Base-by-base conservation (phyloP, 2,329 filamentous ascomycete genomes). In the Hypoxylon sp. region DNA sequence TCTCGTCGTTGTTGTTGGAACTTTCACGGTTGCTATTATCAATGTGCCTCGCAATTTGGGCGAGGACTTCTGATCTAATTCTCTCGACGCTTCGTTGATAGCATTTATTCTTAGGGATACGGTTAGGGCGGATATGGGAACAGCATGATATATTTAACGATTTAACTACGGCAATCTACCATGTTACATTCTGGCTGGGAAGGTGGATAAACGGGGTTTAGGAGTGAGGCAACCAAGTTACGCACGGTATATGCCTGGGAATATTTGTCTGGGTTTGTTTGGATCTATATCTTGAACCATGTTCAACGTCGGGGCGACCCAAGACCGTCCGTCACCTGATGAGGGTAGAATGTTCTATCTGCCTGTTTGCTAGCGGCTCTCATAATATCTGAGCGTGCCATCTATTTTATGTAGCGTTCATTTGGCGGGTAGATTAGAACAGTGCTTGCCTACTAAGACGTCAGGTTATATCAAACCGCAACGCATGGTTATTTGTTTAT, bases 181-280 rank as follows among this genome's bases (percentile, higher is more conserved):
- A 48, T 41, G 5, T 57, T 57, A 30, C 38, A 60, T 51, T 63
- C 52, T 61, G 50, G 63, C 13, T 48, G 50, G 66, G 63, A 17
- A 43, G 36, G 43, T 17, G 59, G 58, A 63, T 66, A 63, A 53
- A 68, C 14, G 63, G 63, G 67, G 55, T 66, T 66, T 43, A 21
- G 58, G 59, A 60, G 59, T 46, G 63, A 51, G 55, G 50, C 2
- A 43, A 23, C 51, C n/a, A n/a, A 36, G 43, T 41, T 49, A 28
- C 17, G 46, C 10, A 38, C 14, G 53, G 49, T 23, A 13, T 34
- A 30, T 21, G n/a, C 48, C 19, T 48, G 28, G 38, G 21, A 25
- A 17, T 53, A 23, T 21, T 23, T 60, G 21, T 51, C 38, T 25
- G 6, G 32, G 25, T 52, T 30, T 63, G 14, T 55, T 13, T 45